These are phyloP conservation scores for Solioccasus polychromus DNA, from an alignment of 768 basidiomycete genomes.

Conservation along the genomic window DNA sequence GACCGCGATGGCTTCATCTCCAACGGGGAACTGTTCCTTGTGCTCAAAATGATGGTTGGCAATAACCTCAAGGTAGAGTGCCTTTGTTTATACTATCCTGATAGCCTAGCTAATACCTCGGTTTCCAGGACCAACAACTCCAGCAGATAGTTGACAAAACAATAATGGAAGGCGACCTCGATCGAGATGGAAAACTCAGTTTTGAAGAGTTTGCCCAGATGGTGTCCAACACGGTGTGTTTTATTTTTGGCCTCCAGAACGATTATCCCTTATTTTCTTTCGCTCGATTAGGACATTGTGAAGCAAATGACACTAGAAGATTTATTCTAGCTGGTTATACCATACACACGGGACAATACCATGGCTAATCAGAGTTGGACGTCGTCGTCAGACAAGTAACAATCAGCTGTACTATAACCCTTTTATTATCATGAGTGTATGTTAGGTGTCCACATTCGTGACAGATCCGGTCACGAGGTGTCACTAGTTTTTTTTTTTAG, in stretches of 20 bases:
- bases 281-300: conserved; percentile 78
- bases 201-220: conserved; percentile 97
- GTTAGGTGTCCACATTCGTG: conserved; percentile 8
- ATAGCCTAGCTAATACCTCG: background rate
- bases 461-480: no score
- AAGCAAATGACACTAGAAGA: conserved; percentile 99
- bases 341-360: conserved; percentile 24
- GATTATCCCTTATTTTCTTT: conserved; percentile 7
- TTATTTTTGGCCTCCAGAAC: background rate
- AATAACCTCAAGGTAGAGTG: conserved; percentile 87
- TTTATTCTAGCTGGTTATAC: conserved; percentile 54
- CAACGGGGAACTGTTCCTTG: conserved; percentile 97
- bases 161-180: conserved; percentile 99
- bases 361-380: conserved; percentile 11
- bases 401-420: conserved; percentile 18
- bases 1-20: conserved; percentile 97
- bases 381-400: no score
- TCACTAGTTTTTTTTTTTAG: no score
- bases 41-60: conserved; percentile 99
- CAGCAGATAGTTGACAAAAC: conserved; percentile 99
- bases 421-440: conserved; percentile 21
- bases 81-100: background rate
- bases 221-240: conserved; percentile 86
- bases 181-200: conserved; percentile 94
- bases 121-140: conserved; percentile 84